Conservation (phyloP, 176 grass and related monocot species). For the Areca catechu region DNA sequence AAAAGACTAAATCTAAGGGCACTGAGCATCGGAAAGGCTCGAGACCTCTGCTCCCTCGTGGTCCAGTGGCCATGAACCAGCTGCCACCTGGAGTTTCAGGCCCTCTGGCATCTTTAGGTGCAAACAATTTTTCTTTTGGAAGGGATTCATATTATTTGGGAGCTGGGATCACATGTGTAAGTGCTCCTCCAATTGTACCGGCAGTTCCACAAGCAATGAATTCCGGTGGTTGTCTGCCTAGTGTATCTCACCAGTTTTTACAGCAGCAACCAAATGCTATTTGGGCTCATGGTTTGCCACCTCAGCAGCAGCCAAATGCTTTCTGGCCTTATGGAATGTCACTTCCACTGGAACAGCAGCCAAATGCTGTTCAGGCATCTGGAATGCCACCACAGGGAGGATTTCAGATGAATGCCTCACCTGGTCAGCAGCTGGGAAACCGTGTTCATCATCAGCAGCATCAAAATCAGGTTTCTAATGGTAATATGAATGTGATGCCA, state of each 20-base stretch:
- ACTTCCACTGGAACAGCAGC: no score
- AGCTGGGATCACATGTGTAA: conserved; percentile 10
- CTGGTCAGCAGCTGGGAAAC: conserved; percentile 26
- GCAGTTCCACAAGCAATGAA: conserved; percentile 28
- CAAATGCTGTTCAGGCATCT: no score
- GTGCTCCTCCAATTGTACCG: conserved; percentile 28
- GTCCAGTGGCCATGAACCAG: conserved; percentile 9
- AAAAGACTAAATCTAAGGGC: conserved; percentile 32
- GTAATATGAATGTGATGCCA: conserved; percentile 29
- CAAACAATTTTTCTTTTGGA: conserved; percentile 9
- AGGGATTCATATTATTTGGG: conserved; percentile 1
- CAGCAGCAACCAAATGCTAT: conserved; percentile 35
- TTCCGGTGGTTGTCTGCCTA: conserved; percentile 32
- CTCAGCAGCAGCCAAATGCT: no score
- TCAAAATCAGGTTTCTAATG: conserved; percentile 33
- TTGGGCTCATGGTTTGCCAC: background rate
- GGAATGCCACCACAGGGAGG: conserved; percentile 9
- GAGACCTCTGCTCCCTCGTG: conserved; percentile 9
- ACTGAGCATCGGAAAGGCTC: conserved; percentile 20
- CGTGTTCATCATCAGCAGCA: conserved; percentile 32
- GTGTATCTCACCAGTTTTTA: conserved; percentile 41
- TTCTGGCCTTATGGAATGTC: no score
- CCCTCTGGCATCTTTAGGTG: background rate
- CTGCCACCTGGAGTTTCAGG: conserved; percentile 7
- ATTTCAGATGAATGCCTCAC: conserved; percentile 31